Base-by-base conservation (phyloP, 768 basidiomycete genomes). In the Phaeolepiota aurea region DNA sequence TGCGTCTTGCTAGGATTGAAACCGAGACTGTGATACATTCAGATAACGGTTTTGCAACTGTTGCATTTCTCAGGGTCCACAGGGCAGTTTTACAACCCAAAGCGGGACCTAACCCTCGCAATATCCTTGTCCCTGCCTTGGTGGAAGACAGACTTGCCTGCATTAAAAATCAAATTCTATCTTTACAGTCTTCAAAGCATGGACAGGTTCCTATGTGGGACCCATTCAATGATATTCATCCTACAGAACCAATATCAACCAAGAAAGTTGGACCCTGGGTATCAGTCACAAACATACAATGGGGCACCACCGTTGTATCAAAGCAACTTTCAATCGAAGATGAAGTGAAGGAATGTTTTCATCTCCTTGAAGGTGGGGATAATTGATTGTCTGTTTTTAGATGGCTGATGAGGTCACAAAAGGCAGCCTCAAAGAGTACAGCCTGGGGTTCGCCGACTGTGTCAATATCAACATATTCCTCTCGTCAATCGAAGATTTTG, bases 31-130 rank as follows among this genome's bases (percentile, higher is more conserved):
- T 93, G 30, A 75, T 87, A 32, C 83, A 86, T 50, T 80, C 83
- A 4, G 82, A 86, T 60, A 86, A 70, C 44, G 83, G 80, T 53
- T 84, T 93, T 53, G 88, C 87, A 0, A 85, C 88, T 1, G 93
- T 98, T 23, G 94, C 96, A 11, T 97, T 85, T 61, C 64, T 98
- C 13, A 77, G 87, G 42, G 74, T 98, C 43, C 83, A 83, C 53
- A 56, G 64, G 4, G 90, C 87, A 0, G 54, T 60, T 3, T 63
- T 97, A 20, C 70, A 72, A 44, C 51, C 64, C 3, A 97, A 93
- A 55, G 4, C 43, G 3, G 13, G 20, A 5, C 14, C 15, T 12
- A 21, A 32, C 4, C 15, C 19, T 3, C 40, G 49, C 12, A 41
- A 56, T 14, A 38, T 72, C 5, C 41, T 48, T 2, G 46, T 73